A percentile compares a stretch with the other conserved stretches of the same genome.
Conservation (phyloP, 2,329 filamentous ascomycete species). For the Cordyceps cicadae region DNA sequence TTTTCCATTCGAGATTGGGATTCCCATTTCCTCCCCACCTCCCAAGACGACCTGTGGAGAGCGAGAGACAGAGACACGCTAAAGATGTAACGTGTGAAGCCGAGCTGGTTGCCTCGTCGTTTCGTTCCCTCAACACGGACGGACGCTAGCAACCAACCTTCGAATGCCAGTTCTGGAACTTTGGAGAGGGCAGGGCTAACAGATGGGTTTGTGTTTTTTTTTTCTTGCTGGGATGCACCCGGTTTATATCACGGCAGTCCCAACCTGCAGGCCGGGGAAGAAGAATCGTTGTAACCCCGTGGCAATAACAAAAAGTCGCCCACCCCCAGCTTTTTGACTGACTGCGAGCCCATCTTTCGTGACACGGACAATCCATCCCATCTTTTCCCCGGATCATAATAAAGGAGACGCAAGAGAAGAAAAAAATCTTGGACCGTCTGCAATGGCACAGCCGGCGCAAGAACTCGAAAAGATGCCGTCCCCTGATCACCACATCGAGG, state of each 20-base stretch:
- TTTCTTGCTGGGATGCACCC: background rate
- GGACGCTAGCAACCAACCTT: background rate
- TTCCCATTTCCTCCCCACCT: background rate
- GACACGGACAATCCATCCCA: background rate
- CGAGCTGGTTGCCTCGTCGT: background rate
- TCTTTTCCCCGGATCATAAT: background rate
- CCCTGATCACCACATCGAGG: constrained; percentile 8
- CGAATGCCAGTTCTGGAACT: background rate
- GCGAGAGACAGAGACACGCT: too few relatives aligned
- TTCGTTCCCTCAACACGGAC: background rate
- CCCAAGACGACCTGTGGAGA: constrained; percentile 2
- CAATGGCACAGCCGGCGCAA: constrained; percentile 19
- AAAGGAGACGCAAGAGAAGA: too few relatives aligned
- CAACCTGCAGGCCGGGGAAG: background rate
- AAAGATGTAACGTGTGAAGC: constrained; percentile 13
- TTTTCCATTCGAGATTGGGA: background rate
- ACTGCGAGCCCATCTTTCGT: background rate
- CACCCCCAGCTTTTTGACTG: background rate
- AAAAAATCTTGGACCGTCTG: background rate
- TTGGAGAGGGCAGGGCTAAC: background rate
- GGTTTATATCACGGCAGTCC: background rate
- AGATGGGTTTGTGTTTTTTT: background rate
- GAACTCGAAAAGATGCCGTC: constrained; percentile 19
- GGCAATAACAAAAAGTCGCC: background rate
- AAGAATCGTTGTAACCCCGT: background rate